A percentile compares a stretch with the other conserved stretches of the same genome.
These are phyloP conservation scores for Nakazawaea populi DNA, from an alignment of 805 yeast species.

Conservation along the genomic window DNA sequence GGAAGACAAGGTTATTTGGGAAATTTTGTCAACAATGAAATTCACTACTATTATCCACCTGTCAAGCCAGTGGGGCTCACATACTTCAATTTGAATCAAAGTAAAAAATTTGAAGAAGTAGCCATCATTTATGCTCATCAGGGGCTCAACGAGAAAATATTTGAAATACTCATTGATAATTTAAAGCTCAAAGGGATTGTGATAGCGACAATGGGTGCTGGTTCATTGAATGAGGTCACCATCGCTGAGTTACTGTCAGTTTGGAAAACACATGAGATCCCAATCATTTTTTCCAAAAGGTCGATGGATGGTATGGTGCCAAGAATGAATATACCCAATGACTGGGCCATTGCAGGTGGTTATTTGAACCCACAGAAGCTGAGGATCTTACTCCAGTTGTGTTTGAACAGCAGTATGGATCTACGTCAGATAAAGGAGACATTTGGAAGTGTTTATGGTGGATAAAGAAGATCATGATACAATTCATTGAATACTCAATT, in stretches of 20 bases:
- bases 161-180: conserved; percentile 39
- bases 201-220: conserved; percentile 70
- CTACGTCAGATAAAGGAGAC: conserved; percentile 34
- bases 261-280: conserved; percentile 35
- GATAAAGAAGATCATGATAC: conserved; percentile 18
- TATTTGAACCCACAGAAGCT: conserved; percentile 62
- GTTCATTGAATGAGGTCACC: conserved; percentile 49
- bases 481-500: no score
- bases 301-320: conserved; percentile 73
- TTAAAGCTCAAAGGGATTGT: conserved; percentile 49
- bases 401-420: conserved; percentile 36
- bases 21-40: conserved; percentile 59
- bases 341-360: conserved; percentile 54
- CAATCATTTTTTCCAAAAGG: conserved; percentile 59
- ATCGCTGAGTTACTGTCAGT: conserved; percentile 33
- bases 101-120: conserved; percentile 33
- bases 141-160: conserved; percentile 44
- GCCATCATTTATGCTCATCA: conserved; percentile 58
- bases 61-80: conserved; percentile 44
- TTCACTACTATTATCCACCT: conserved; percentile 61
- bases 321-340: conserved; percentile 33
- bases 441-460: conserved; percentile 51
- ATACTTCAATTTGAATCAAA: conserved; percentile 32
- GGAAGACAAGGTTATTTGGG: conserved; percentile 70
- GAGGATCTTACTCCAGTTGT: conserved; percentile 51